phyloP scores from a whole-genome alignment of 2,329 filamentous ascomycete species.

The Penicillium sumatraense region DNA sequence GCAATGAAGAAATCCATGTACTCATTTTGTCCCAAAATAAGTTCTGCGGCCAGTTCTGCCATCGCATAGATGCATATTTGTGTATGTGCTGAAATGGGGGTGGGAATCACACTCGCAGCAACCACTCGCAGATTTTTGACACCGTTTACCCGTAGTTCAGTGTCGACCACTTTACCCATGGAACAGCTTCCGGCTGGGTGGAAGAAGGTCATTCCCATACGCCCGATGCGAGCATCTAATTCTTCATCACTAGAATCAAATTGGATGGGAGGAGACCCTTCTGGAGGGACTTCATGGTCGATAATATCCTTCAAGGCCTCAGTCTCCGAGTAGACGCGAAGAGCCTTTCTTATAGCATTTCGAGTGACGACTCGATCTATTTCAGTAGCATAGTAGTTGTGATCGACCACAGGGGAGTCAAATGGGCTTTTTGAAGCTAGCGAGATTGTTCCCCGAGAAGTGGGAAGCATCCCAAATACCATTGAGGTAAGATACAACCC shows the following conservation, averaged over 20 bases:
- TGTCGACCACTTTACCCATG: constrained; percentile 23
- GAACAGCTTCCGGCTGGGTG: constrained; percentile 24
- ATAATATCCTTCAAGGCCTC: constrained; percentile 18
- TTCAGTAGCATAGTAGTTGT: constrained; percentile 36
- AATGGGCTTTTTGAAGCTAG: constrained; percentile 20
- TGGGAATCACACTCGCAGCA: constrained; percentile 32
- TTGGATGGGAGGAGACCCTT: not conserved
- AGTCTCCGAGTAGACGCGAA: constrained; percentile 16
- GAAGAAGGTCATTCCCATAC: constrained; percentile 15
- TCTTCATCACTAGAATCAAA: constrained; percentile 1
- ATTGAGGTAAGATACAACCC: constrained; percentile 28
- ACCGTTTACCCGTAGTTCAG: constrained; percentile 18
- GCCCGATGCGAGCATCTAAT: constrained; percentile 1
- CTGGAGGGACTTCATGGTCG: constrained; percentile 21
- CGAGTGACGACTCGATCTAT: constrained; percentile 25
- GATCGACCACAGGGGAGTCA: constrained; percentile 29
- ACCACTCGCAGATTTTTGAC: constrained; percentile 28
- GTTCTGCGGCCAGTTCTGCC: constrained; percentile 16
- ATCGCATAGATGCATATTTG: constrained; percentile 27
- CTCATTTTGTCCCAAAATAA: no score
- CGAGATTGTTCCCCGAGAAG: constrained; percentile 26
- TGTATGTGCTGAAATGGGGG: constrained; percentile 21
- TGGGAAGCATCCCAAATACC: constrained; percentile 24
- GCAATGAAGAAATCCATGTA: no score
- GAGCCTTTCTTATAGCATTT: constrained; percentile 19